Percentiles rank a stretch among this genome's conserved stretches.
These are phyloP conservation scores for Irpex sp. DNA, from an alignment of 1,284 basidiomycete genomes.

Conservation along the genomic window DNA sequence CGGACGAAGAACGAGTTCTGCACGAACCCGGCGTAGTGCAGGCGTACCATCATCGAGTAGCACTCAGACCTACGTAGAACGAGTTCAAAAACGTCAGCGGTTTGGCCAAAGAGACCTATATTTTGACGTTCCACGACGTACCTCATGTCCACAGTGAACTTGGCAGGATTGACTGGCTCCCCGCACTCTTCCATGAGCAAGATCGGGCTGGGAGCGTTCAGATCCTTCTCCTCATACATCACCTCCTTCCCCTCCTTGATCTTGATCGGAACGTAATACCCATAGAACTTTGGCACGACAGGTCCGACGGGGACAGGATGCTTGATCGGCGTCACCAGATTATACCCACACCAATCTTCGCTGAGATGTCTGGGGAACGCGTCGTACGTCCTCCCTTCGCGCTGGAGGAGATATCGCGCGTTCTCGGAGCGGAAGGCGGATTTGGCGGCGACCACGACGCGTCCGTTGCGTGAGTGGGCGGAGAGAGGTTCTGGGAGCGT, in stretches of 20 bases:
- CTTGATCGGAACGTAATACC: slow-evolving; percentile 38
- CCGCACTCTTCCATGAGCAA: slow-evolving; percentile 50
- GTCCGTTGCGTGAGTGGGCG: slow-evolving; percentile 19
- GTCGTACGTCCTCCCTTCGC: slow-evolving; percentile 41
- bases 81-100: neutral
- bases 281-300: slow-evolving; percentile 49
- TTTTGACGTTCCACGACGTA: slow-evolving; percentile 13
- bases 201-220: slow-evolving; percentile 34
- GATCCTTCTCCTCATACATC: neutral
- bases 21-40: slow-evolving; percentile 34
- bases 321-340: slow-evolving; percentile 33
- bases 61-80: slow-evolving; percentile 31
- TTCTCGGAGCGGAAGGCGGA: slow-evolving; percentile 14
- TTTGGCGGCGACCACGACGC: slow-evolving; percentile 31
- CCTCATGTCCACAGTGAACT: slow-evolving; percentile 31
- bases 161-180: slow-evolving; percentile 22
- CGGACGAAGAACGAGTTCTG: slow-evolving; percentile 39
- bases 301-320: slow-evolving; percentile 41
- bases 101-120: neutral
- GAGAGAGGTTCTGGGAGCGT: slow-evolving; percentile 26
- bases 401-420: slow-evolving; percentile 23
- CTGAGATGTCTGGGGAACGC: slow-evolving; percentile 38
- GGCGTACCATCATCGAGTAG: slow-evolving; percentile 35
- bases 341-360: slow-evolving; percentile 44
- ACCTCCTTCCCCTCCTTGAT: slow-evolving; percentile 11